Evolutionary conservation across 345 rosid genomes (phyloP), one percentile per base, ranked within the genome.

Genomic region (Rhodamnia rubescens): DNA sequence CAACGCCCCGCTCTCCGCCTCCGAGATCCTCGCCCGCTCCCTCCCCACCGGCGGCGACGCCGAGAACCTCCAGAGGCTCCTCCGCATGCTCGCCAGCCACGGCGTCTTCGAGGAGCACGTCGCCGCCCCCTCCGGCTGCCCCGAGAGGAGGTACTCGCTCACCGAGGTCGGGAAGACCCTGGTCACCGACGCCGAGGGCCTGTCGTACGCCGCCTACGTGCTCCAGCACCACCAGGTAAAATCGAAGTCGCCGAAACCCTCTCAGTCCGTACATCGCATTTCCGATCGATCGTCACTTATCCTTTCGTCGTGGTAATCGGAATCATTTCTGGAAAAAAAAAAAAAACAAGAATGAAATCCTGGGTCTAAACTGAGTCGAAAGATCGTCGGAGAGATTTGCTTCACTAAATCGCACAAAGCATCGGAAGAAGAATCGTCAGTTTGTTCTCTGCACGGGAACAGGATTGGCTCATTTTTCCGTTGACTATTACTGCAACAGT

Each of bases 141-240:
- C 36, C 6, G 92, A 85, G 82, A 87, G 98, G 83, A 94, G 80
- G 36, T 95, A 97, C 88, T 90, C 92, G 5, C 95, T 95, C 27
- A 94, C 98, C 0, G 95, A 94, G 81, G 86, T 93, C 21, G 99
- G 99, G 8, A 91, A 91, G 88, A 94, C 97, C 21, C 97, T 97
- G 5, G 96, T 93, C 52, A 92, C 98, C 49, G 98, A 93, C 80
- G 80, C 88, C 1, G 87, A 86, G 0, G 99, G 98, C 11, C 95
- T 94, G 82, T 95, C 99, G 47, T 94, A 90, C 84, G 98, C 91
- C 9, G 86, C 95, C 9, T 95, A 93, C 85, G 94, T 95, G 42
- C 99, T 97, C 88, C 99, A 97, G 64, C 99, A 95, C 89, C 98
- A 95, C 88, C 98, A 97, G 96, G 98, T 93, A 42, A 11, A 3